Evolutionary conservation across 2,329 filamentous ascomycete species (phyloP).

Genomic region (Xylariaceae sp.): DNA sequence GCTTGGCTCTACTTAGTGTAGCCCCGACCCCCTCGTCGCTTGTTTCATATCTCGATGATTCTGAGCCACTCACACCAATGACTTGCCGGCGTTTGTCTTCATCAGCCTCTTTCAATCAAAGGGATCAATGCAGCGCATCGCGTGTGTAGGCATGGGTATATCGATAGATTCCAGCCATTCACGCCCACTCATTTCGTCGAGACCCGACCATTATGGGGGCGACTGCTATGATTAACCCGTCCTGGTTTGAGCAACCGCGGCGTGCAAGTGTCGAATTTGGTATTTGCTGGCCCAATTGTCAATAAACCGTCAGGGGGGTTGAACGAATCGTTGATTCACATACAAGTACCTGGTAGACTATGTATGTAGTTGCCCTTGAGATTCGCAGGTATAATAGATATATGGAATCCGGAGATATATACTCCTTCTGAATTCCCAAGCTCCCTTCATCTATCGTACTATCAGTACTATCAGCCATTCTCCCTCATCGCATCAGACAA

Average conservation of each 20-base stretch:
- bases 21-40: slow-evolving; percentile 33
- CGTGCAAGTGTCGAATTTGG: slow-evolving; percentile 23
- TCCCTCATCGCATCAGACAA: slow-evolving; percentile 26
- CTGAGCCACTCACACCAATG: slow-evolving; percentile 39
- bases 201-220: slow-evolving; percentile 37
- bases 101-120: slow-evolving; percentile 31
- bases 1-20: slow-evolving; percentile 34
- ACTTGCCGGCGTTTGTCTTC: slow-evolving; percentile 34
- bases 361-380: slow-evolving; percentile 15
- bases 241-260: slow-evolving; percentile 34
- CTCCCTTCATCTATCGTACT: slow-evolving; percentile 3
- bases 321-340: slow-evolving; percentile 19
- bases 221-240: slow-evolving; percentile 32
- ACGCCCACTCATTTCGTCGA: slow-evolving; percentile 37
- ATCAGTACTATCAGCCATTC: not conserved
- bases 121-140: slow-evolving; percentile 40
- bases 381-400: slow-evolving; percentile 35
- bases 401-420: slow-evolving; percentile 36
- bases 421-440: slow-evolving; percentile 24
- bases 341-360: no score
- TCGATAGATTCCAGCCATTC: slow-evolving; percentile 34
- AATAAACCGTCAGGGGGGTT: slow-evolving; percentile 23
- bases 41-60: slow-evolving; percentile 41
- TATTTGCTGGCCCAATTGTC: slow-evolving; percentile 27
- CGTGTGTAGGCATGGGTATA: slow-evolving; percentile 33